Base-by-base conservation (phyloP, 2,329 filamentous ascomycete genomes). In the Coniochaeta sp. region DNA sequence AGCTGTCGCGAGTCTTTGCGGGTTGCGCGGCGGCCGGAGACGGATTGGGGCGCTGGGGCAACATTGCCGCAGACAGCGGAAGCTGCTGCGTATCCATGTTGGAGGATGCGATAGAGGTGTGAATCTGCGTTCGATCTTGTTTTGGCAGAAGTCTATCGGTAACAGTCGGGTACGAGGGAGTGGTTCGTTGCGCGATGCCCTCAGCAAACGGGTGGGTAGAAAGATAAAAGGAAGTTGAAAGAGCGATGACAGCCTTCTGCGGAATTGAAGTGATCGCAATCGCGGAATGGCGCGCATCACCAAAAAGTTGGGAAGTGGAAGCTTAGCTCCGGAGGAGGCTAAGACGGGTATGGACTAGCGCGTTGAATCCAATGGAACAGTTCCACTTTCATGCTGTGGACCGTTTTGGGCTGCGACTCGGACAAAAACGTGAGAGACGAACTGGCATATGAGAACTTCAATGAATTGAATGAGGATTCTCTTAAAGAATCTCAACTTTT, bases 1-100 rank as follows among this genome's bases (percentile, higher is more conserved):
- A 81, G 49, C 68, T 66, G 63, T 85, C 81, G 60, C 81, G 78
- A 48, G 65, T 65, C 53, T 61, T 57, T 30, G 53, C 49, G 8
- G 56, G 56, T 50, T 53, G 45, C 52, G 56, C 51, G 47, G 60
- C 38, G 46, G 53, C 52, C 53, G 53, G 33, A 51, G 55, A 40
- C 55, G 49, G 48, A 58, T 52, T 38, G 52, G 47, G 40, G 50
- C 18, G 33, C 46, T 51, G 53, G 28, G 47, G 47, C 47, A 49
- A 7, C 28, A 35, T 49, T 18, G 28, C 31, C 13, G 31, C 31
- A 22, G 47, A 26, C 16, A 50, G 32, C 35, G 51, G 48, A 10
- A 38, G 47, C 48, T 49, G 51, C 40, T 50, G 51, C 40, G 48
- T 40, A 47, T 46, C 51, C 48, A 50, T 50, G 28, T 8, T 14